Evolutionary conservation across 164 flowering plant species (phyloP).

Genomic region (Cinnamomum micranthum): DNA sequence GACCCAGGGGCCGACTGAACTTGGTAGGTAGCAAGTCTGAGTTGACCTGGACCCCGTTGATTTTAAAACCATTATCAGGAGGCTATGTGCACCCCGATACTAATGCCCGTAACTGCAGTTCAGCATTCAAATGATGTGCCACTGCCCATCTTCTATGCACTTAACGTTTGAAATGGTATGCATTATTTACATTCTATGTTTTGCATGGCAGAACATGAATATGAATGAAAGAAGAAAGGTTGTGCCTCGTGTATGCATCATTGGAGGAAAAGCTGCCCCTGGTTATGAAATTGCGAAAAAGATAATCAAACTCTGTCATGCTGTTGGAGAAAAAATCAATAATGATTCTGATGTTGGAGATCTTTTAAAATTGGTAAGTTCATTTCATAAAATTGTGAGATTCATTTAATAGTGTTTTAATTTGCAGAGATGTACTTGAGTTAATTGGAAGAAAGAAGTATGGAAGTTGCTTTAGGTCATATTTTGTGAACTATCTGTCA

Average conservation of each 20-base stretch:
- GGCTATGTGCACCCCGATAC: too few relatives aligned
- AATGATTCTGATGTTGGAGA: conserved; percentile 51
- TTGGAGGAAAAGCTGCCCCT: conserved; percentile 64
- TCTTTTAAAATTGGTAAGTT: conserved; percentile 44
- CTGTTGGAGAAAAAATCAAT: conserved; percentile 50
- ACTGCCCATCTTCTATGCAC: neutral
- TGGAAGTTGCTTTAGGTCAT: neutral
- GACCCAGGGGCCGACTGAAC: too few relatives aligned
- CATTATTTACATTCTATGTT: neutral
- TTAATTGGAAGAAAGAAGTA: neutral
- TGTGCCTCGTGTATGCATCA: conserved; percentile 54
- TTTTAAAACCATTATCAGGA: too few relatives aligned
- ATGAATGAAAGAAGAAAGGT: conserved; percentile 33
- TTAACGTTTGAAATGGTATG: neutral
- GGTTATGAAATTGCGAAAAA: conserved; percentile 54
- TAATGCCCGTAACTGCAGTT: too few relatives aligned
- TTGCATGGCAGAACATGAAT: conserved; percentile 37
- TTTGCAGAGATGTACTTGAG: neutral
- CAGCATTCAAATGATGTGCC: neutral
- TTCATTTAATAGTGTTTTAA: neutral
- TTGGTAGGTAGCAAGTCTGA: too few relatives aligned
- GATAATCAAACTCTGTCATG: conserved; percentile 51
- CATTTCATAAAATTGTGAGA: neutral
- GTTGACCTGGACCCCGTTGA: too few relatives aligned
- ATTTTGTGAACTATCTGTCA: neutral